Percentiles rank a stretch among this genome's conserved stretches.
Conservation (phyloP, 768 basidiomycete species). For the Amyloporia xantha region DNA sequence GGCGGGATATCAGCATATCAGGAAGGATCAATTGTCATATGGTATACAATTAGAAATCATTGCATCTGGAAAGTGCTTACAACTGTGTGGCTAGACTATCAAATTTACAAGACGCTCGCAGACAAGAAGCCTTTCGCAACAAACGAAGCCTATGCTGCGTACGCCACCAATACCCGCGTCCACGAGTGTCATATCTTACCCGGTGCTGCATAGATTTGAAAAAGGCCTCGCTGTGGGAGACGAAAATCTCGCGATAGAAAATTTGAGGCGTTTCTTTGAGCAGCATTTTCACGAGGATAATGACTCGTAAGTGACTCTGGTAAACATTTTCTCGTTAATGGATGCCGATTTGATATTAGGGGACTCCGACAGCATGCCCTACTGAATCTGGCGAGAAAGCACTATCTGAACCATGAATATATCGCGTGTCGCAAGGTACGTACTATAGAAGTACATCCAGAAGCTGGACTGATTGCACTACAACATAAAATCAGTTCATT, state of each 20-base stretch:
- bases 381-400: slow-evolving; percentile 70
- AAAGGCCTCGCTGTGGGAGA: slow-evolving; percentile 60
- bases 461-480: too few relatives aligned
- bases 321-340: not conserved
- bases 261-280: slow-evolving; percentile 74
- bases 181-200: not conserved
- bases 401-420: slow-evolving; percentile 64
- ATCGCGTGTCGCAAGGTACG: slow-evolving; percentile 61
- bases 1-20: slow-evolving; percentile 11
- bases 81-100: slow-evolving; percentile 25
- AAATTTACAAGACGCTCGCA: slow-evolving; percentile 55
- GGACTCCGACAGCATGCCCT: slow-evolving; percentile 77
- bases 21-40: slow-evolving; percentile 46
- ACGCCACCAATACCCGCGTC: slow-evolving; percentile 5
- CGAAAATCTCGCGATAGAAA: slow-evolving; percentile 61
- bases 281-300: slow-evolving; percentile 76
- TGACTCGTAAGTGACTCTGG: slow-evolving; percentile 57
- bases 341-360: slow-evolving; percentile 28
- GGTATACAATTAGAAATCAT: slow-evolving; percentile 24
- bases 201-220: slow-evolving; percentile 48
- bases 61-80: slow-evolving; percentile 17
- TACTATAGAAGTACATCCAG: not conserved
- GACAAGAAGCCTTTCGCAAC: slow-evolving; percentile 66
- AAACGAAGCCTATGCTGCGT: slow-evolving; percentile 55
- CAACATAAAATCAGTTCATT: too few relatives aligned